Evolutionary conservation across 225 moss, liverwort and hornwort genomes (phyloP).

Genomic region (Takakia lepidozioides): DNA sequence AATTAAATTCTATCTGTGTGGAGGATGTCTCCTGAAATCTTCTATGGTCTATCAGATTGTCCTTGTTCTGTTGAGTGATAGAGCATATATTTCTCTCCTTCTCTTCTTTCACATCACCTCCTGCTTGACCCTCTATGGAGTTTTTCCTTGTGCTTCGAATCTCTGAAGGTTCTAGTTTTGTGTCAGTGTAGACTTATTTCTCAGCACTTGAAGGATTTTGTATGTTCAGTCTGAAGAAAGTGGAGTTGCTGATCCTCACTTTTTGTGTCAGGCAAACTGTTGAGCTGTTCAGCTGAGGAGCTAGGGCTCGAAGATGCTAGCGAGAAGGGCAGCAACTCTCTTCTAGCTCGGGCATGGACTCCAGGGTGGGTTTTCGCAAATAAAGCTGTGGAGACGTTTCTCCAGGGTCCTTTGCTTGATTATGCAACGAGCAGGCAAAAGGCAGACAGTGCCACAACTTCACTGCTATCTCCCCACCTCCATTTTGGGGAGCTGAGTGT

Average conservation of each 20-base stretch:
- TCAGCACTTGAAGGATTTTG: too few species aligned
- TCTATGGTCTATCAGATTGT: too few species aligned
- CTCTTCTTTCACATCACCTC: too few species aligned
- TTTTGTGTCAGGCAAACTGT: constrained; percentile 16
- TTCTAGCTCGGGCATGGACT: constrained; percentile 42
- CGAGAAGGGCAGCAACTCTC: constrained; percentile 47
- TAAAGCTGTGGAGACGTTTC: constrained; percentile 32
- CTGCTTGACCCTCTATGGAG: too few species aligned
- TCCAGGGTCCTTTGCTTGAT: constrained; percentile 30
- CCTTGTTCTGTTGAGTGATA: too few species aligned
- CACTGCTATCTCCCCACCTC: constrained; percentile 44
- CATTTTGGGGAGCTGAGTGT: constrained; percentile 61
- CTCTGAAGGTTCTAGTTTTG: too few species aligned
- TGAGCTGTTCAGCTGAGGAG: constrained; percentile 17
- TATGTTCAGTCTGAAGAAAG: too few species aligned
- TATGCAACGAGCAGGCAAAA: constrained; percentile 40
- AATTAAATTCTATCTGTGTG: too few species aligned
- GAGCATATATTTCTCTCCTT: too few species aligned
- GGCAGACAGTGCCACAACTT: constrained; percentile 36
- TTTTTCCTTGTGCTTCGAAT: too few species aligned
- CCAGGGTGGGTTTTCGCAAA: constrained; percentile 48
- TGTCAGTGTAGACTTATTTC: too few species aligned
- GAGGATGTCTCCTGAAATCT: too few species aligned
- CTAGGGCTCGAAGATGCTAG: constrained; percentile 38
- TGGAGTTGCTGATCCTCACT: background rate